Conservation (phyloP, 306 rosid genomes). For the Carpinus viminea region DNA sequence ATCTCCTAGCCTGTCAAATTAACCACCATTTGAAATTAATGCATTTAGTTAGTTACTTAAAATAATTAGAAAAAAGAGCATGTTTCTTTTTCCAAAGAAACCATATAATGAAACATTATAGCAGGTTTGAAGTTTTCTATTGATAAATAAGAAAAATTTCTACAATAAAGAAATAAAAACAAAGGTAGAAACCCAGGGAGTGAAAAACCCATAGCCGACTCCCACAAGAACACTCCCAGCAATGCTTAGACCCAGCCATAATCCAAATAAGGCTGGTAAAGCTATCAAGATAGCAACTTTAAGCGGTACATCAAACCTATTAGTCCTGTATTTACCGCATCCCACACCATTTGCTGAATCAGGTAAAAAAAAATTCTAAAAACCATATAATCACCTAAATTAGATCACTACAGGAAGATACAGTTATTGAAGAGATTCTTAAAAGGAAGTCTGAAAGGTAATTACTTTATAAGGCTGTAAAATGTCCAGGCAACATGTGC, state of each 20-base stretch:
- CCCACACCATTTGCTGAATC: constrained; percentile 21
- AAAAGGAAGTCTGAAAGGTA: background rate
- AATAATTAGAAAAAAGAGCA: background rate
- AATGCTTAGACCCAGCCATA: constrained; percentile 82
- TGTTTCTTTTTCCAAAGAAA: background rate
- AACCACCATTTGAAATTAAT: constrained; percentile 18
- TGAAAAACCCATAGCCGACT: constrained; percentile 75
- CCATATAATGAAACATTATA: background rate
- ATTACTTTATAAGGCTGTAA: constrained; percentile 62
- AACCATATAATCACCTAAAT: background rate
- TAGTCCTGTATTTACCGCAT: constrained; percentile 52
- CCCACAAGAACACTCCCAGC: constrained; percentile 77
- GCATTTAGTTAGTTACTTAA: constrained; percentile 2
- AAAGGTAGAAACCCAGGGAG: constrained; percentile 81
- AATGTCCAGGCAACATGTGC: constrained; percentile 80
- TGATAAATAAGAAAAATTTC: background rate
- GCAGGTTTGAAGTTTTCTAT: background rate
- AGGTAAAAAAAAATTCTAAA: constrained; percentile 1
- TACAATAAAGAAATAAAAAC: background rate
- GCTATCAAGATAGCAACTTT: constrained; percentile 67
- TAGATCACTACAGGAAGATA: background rate
- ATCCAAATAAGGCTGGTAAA: constrained; percentile 70
- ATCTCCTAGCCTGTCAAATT: constrained; percentile 70
- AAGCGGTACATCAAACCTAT: constrained; percentile 60
- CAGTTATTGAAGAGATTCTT: background rate